Evolutionary conservation across 116 monocot genomes (phyloP).

Genomic region (Papilionanthe hybrid): DNA sequence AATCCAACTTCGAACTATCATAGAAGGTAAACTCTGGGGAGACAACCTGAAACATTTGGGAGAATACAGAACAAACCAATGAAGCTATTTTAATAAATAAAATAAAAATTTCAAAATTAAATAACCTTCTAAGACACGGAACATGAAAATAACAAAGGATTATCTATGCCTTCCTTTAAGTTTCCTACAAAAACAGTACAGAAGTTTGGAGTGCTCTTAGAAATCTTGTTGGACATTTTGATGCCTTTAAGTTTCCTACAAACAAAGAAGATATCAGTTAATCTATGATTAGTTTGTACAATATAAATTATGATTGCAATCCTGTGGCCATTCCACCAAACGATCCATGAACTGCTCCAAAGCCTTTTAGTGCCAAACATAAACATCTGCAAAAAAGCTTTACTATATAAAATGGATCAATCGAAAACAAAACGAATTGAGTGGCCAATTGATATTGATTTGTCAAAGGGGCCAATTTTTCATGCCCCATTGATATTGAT

Average conservation of each 20-base stretch:
- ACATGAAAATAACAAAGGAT: background rate
- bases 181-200: too few species aligned
- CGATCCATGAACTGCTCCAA: constrained; percentile 91
- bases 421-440: background rate
- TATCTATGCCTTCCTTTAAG: too few species aligned
- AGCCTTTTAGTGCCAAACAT: constrained; percentile 86
- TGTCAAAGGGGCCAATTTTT: too few species aligned
- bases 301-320: constrained; percentile 97
- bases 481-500: too few species aligned
- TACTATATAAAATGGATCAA: background rate
- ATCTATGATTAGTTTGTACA: too few species aligned
- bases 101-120: background rate
- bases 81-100: background rate
- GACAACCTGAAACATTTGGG: constrained; percentile 45
- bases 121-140: background rate
- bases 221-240: too few species aligned
- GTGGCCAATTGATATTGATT: too few species aligned
- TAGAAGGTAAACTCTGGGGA: constrained; percentile 96
- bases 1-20: constrained; percentile 67
- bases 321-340: constrained; percentile 90
- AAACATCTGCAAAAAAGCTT: constrained; percentile 78
- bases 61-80: background rate
- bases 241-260: too few species aligned
- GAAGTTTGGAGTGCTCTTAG: too few species aligned
- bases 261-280: too few species aligned